Conservation (phyloP, 2,329 filamentous ascomycete genomes). For the Corinectria fuckeliana region DNA sequence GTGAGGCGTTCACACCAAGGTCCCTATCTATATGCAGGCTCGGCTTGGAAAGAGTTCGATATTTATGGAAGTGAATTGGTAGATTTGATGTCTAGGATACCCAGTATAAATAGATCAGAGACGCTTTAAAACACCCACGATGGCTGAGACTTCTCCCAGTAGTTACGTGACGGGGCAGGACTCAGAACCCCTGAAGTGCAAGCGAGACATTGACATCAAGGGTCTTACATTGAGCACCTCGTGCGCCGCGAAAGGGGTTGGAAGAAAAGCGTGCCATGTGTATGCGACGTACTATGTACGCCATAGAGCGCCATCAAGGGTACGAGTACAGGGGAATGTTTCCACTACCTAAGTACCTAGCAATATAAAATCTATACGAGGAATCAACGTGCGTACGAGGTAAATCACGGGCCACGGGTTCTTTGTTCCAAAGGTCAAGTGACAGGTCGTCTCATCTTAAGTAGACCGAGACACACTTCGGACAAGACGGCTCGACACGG, state of each 20-base stretch:
- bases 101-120: slow-evolving; percentile 13
- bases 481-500: neutral
- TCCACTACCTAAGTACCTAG: too few relatives aligned
- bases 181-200: neutral
- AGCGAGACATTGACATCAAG: neutral
- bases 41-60: neutral
- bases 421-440: neutral
- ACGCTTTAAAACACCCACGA: neutral
- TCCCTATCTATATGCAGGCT: neutral
- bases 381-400: neutral
- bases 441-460: neutral
- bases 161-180: neutral
- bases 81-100: slow-evolving; percentile 6
- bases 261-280: neutral
- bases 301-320: neutral
- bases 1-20: neutral
- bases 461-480: neutral
- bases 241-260: too few relatives aligned
- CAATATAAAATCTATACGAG: neutral
- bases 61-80: neutral
- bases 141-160: too few relatives aligned
- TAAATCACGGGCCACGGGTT: neutral
- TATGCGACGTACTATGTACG: neutral
- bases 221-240: neutral
- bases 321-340: neutral